These are phyloP conservation scores for Rhodotorula toruloides DNA, from an alignment of 768 basidiomycete species.

Conservation along the genomic window DNA sequence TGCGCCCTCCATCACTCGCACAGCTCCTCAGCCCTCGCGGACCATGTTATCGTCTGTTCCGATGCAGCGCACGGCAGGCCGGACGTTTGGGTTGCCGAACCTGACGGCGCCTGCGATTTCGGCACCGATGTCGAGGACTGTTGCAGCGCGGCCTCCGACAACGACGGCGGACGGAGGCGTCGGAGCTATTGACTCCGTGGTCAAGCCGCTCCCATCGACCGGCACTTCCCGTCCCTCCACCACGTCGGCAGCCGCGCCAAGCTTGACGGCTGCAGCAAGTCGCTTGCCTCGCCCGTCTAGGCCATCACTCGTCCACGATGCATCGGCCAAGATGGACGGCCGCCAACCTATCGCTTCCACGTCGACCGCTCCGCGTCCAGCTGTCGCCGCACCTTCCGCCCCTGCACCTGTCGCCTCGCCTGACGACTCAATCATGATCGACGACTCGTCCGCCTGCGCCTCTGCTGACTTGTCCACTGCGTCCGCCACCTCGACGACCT, in stretches of 20 bases:
- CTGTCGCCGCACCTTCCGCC: not conserved
- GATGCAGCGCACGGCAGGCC: conserved; percentile 8
- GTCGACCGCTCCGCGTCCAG: not conserved
- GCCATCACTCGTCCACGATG: not conserved
- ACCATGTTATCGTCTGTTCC: not conserved
- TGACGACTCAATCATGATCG: not conserved
- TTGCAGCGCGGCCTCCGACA: not conserved
- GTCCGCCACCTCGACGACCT: not conserved
- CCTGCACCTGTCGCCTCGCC: too few relatives aligned
- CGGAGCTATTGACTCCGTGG: not conserved
- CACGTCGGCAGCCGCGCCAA: not conserved
- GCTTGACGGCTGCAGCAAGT: not conserved
- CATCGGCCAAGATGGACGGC: not conserved
- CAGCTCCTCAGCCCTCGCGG: too few relatives aligned
- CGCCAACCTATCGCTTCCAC: not conserved
- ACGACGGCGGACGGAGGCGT: not conserved
- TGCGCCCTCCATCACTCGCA: too few relatives aligned
- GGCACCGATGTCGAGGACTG: too few relatives aligned
- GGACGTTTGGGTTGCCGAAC: not conserved
- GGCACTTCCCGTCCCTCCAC: too few relatives aligned
- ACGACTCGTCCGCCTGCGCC: not conserved
- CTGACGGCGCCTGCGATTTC: not conserved
- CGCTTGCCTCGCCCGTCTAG: not conserved
- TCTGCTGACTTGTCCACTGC: not conserved
- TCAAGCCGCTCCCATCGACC: not conserved